phyloP scores from a whole-genome alignment of 768 basidiomycete species.

The Agrocybe praecox region DNA sequence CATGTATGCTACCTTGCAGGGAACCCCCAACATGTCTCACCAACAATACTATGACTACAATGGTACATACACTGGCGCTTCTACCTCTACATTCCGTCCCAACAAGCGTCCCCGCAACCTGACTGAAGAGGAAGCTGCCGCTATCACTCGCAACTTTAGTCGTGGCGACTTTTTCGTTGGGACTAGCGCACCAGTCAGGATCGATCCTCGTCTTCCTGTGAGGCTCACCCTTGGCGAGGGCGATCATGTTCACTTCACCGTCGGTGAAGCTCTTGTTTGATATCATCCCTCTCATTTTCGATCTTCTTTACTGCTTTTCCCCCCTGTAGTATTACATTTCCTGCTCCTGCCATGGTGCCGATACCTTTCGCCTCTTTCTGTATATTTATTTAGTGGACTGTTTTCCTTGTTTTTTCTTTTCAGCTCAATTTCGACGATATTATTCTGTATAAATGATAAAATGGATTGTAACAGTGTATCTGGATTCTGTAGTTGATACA shows the following conservation, averaged over 20 bases:
- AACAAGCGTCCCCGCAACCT: constrained; percentile 77
- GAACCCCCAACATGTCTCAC: constrained; percentile 52
- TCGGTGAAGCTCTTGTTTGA: constrained; percentile 46
- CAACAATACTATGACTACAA: constrained; percentile 84
- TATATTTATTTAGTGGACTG: constrained; percentile 14
- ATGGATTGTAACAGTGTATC: not conserved
- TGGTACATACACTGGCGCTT: constrained; percentile 65
- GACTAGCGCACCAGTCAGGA: constrained; percentile 77
- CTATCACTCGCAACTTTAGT: constrained; percentile 80
- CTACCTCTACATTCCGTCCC: constrained; percentile 78
- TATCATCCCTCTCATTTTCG: not conserved
- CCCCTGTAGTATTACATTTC: constrained; percentile 1
- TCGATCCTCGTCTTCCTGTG: constrained; percentile 81
- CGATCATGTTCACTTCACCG: constrained; percentile 73
- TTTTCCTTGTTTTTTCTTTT: constrained; percentile 2
- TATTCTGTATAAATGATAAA: not conserved
- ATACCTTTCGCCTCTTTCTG: constrained; percentile 13
- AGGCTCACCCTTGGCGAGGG: constrained; percentile 80
- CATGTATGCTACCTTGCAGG: constrained; percentile 50
- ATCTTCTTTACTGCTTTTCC: constrained; percentile 1
- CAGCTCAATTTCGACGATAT: constrained; percentile 1
- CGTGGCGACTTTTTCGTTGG: constrained; percentile 86
- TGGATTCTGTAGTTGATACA: too few species aligned
- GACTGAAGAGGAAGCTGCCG: constrained; percentile 82
- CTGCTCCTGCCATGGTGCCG: constrained; percentile 1